Evolutionary conservation across 1,139 yeast species (phyloP).

Genomic region (Kurtzmaniella natalensis): DNA sequence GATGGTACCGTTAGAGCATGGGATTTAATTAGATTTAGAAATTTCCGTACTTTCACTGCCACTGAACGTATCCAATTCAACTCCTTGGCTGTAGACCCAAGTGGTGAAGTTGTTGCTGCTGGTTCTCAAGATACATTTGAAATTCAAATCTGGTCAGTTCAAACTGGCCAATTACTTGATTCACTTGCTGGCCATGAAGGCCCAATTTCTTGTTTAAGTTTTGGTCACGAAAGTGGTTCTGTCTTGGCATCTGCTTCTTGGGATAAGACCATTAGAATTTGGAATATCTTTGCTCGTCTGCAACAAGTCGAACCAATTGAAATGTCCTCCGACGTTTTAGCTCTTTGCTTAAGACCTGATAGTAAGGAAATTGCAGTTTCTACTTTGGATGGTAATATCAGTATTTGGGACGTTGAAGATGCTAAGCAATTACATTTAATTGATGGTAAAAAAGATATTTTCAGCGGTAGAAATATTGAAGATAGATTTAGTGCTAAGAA

Average conservation of each 20-base stretch:
- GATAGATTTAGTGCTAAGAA: slow-evolving; percentile 81
- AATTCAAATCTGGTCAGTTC: slow-evolving; percentile 95
- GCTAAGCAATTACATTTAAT: slow-evolving; percentile 80
- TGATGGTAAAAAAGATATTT: slow-evolving; percentile 81
- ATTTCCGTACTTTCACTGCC: slow-evolving; percentile 91
- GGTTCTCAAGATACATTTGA: slow-evolving; percentile 90
- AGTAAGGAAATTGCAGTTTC: slow-evolving; percentile 86
- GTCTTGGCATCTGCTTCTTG: slow-evolving; percentile 89
- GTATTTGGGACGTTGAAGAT: slow-evolving; percentile 77
- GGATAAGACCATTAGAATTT: slow-evolving; percentile 90
- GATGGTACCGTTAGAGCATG: slow-evolving; percentile 98
- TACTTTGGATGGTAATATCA: slow-evolving; percentile 83
- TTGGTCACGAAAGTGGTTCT: slow-evolving; percentile 72
- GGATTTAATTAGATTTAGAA: slow-evolving; percentile 90
- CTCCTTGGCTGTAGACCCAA: slow-evolving; percentile 90
- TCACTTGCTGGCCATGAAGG: slow-evolving; percentile 92
- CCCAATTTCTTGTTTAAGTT: slow-evolving; percentile 84
- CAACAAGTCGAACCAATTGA: slow-evolving; percentile 90
- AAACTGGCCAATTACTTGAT: slow-evolving; percentile 87
- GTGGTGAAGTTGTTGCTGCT: slow-evolving; percentile 95
- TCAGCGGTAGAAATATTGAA: slow-evolving; percentile 79
- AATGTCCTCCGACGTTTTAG: slow-evolving; percentile 78
- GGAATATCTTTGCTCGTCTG: slow-evolving; percentile 87
- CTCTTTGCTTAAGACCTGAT: slow-evolving; percentile 85
- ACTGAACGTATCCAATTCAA: slow-evolving; percentile 84